These are phyloP conservation scores for Leishmania arabica DNA, from an alignment of 208 protist genomes.

Conservation along the genomic window DNA sequence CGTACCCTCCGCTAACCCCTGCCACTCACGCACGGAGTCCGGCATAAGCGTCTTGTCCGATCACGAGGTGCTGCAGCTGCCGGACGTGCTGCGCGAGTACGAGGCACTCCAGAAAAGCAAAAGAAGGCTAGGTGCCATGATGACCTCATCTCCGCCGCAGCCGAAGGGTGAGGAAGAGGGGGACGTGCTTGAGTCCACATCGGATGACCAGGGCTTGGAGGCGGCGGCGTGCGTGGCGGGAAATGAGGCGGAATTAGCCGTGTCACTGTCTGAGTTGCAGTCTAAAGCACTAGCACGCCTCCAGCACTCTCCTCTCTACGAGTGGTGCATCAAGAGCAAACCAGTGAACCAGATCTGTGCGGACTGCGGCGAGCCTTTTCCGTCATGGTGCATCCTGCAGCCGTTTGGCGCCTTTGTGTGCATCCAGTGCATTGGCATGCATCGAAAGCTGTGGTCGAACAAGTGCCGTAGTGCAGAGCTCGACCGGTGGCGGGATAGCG, in stretches of 20 bases:
- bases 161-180: conserved; percentile 24
- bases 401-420: conserved; percentile 79
- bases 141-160: not conserved
- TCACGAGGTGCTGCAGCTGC: conserved; percentile 64
- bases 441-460: conserved; percentile 75
- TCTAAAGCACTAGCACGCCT: conserved; percentile 25
- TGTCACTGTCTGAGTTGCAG: not conserved
- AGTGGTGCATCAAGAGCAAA: conserved; percentile 33
- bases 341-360: conserved; percentile 55
- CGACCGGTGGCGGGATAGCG: conserved; percentile 55
- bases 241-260: not conserved
- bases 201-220: not conserved
- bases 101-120: conserved; percentile 25
- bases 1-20: not conserved
- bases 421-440: conserved; percentile 76
- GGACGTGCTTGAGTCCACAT: not conserved
- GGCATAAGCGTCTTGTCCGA: conserved; percentile 43
- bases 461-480: conserved; percentile 70
- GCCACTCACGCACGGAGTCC: conserved; percentile 14
- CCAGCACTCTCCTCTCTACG: conserved; percentile 48
- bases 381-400: conserved; percentile 67
- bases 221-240: not conserved
- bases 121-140: not conserved
- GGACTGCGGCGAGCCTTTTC: conserved; percentile 58
- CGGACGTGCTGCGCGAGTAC: conserved; percentile 52